phyloP scores from a whole-genome alignment of 2,329 filamentous ascomycete genomes.

The Aspergillus proliferans region DNA sequence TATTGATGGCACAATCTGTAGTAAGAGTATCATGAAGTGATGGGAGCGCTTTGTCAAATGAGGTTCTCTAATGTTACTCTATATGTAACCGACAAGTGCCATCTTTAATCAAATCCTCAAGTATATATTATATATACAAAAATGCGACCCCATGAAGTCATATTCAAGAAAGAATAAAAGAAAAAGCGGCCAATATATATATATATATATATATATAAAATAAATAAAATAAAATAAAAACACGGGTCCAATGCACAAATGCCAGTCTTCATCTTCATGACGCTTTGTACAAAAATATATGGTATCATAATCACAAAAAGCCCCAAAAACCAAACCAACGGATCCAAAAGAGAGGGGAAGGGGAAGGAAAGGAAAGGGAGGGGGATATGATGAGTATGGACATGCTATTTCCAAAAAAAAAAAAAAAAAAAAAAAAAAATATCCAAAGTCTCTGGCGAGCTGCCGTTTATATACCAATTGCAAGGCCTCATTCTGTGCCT shows the following conservation, averaged over 20 bases:
- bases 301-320: conserved; percentile 11
- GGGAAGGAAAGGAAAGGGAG: background rate
- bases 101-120: background rate
- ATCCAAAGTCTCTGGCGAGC: background rate
- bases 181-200: background rate
- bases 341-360: conserved; percentile 5
- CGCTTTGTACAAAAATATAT: conserved; percentile 8
- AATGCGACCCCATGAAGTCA: background rate
- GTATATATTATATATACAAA: background rate
- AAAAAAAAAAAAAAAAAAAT: background rate
- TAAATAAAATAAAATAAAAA: background rate
- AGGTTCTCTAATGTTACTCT: no score
- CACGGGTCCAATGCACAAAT: background rate
- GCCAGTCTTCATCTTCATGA: background rate
- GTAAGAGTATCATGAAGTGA: no score
- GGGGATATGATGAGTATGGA: background rate
- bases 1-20: no score
- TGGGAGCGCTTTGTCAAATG: no score
- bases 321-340: background rate
- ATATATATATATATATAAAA: no score
- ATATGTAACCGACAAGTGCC: no score
- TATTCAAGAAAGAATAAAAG: background rate
- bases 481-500: conserved; percentile 21
- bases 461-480: conserved; percentile 2
- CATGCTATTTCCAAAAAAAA: background rate